Base-by-base conservation (phyloP, 345 rosid species). In the Citrus cavaleriei region DNA sequence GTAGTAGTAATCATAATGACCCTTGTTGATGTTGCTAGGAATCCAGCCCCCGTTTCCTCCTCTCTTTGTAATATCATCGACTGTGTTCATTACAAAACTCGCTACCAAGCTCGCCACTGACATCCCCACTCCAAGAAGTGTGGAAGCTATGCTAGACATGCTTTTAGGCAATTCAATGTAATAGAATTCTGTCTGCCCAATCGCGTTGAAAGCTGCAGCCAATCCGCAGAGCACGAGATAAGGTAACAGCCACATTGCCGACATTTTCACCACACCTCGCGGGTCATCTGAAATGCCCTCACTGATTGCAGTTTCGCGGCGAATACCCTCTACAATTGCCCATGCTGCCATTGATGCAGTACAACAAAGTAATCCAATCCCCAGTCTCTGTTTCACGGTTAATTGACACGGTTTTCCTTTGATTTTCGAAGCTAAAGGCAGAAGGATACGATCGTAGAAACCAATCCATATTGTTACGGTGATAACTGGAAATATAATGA, bases 1-100 rank as follows among this genome's bases (percentile, higher is more conserved):
- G 38, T 85, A 89, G 49, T 84, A 90, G 58, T 85, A 86, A 64
- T 88, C 95, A 73, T 84, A 89, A 71, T 83, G 94, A 12, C 90
- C 93, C 66, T 78, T 78, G 64, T 90, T 78, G 46, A 89, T 74
- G 49, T 88, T 84, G 67, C 74, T 79, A 3, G 84, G 82, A 32
- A 91, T 83, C 98, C 95, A 85, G 30, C 90, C 85, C 63, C 38
- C 83, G 12, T 60, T 76, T 6, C 86, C 86, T 72, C 77, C 80
- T 46, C 51, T 46, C 46, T 75, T 59, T 70, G 84, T 83, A 40
- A 79, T 34, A 10, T 68, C 35, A 49, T 85, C 82, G 5, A 90
- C 89, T 2, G 42, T 21, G 24, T 72, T 81, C 46, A 86, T 49
- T 49, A 91, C 83, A 57, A 79, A 76, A n/a, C 86, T 84, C 8